Evolutionary conservation across 2,329 filamentous ascomycete species (phyloP), one percentile per base, ranked within the genome.

Genomic region (Fusarium miscanthi): DNA sequence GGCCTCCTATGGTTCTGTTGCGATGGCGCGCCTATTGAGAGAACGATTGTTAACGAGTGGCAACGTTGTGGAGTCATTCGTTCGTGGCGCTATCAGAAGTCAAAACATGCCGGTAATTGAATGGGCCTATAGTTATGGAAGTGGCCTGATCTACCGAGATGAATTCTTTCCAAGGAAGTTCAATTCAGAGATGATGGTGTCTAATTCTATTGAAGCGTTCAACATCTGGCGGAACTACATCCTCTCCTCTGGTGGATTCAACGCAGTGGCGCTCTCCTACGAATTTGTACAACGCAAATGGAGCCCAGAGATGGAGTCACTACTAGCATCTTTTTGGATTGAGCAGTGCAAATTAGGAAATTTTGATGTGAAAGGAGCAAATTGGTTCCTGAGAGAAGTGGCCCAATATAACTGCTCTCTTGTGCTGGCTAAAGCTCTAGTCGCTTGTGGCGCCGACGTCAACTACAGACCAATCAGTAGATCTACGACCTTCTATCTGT

Each of bases 281-380:
- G 1, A 8, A 8, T 6, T 48, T 16, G 3, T 33, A 12, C 5
- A 12, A 14, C n/a, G 19, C 6, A 53, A 31, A 40, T 31, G 19
- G 25, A 30, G 25, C 37, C 37, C 51, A 30, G 0, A 33, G 2
- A 6, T 38, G 1, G 51, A 54, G 6, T 31, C 3, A 25, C 11
- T 14, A 10, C 3, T 56, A 11, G 52, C 3, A 0, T 30, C 27
- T 11, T 2, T 33, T 0, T 56, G 21, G 52, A 12, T 25, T 8
- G 52, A 42, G 3, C 38, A 42, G 23, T 2, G 6, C 0, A 7
- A 17, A 5, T 0, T 42, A 1, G 38, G 52, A 25, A 19, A 54
- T 0, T 6, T 41, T 9, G 0, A 3, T 27, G 1, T 0, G 2
- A 14, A 12, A 1, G 0, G 0, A 1, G 9, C 19, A 19, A 38